Base-by-base conservation (phyloP, 495 filamentous ascomycete genomes). In the Immersiella caudata region DNA sequence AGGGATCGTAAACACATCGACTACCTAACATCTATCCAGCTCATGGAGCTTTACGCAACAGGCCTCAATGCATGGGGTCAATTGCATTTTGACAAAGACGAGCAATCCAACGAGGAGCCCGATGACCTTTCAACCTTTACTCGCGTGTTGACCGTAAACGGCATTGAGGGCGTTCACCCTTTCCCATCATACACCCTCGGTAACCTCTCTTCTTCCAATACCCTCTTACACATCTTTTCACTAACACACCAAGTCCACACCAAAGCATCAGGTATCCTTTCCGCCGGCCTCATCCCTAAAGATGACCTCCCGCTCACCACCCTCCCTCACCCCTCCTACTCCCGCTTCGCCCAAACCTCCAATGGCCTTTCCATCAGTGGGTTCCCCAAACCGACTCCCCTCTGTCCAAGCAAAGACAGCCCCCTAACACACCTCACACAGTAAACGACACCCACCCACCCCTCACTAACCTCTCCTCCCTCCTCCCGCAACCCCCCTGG, bases 11-110 rank as follows among this genome's bases (percentile, higher is more conserved):
- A 12, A 46, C 40, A 46, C 40, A 46, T 14, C 11, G 11, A 12
- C 2, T 46, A 12, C 2, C 40, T 46, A 12, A 14, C 40, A 2
- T 12, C 40, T 14, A 46, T 18, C 40, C 16, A 46, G 16, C 40
- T 12, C 40, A 84, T 83, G 82, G 76, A 82, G 66, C 69, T 87
- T 14, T 82, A 80, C 60, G 84, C 79, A 60, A 64, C 79, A n/a
- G 84, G 84, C 51, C 79, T 81, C 73, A 87, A 87, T 69, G 80
- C 81, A 52, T 85, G 79, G 79, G 71, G 71, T 50, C 83, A 85
- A 68, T 74, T 85, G 56, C 62, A 72, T 2, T 83, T 84, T 59
- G 56, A 60, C 0, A 25, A 60, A 0, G 3, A 61, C 22, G 60
- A 71, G 5, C 40, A 14, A 21, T 25, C 49, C 0, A 52, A 56